Evolutionary conservation across 495 filamentous ascomycete genomes (phyloP), one percentile per base, ranked within the genome.

Genomic region (Recurvomyces mirabilis): DNA sequence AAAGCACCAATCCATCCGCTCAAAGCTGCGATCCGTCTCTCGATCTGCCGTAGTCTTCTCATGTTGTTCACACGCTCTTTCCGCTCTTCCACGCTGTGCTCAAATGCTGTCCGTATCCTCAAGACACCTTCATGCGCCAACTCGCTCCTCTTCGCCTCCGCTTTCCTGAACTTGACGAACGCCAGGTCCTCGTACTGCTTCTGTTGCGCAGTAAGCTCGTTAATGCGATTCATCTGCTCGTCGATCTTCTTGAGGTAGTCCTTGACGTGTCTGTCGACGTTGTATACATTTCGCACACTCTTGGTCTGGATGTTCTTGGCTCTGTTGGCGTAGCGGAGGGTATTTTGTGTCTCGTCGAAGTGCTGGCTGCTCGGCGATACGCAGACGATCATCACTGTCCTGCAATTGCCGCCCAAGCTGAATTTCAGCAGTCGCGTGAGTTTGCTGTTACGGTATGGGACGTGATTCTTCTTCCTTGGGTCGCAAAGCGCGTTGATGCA

Each of bases 221-320:
- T 93, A 57, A 95, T 95, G 55, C 93, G 62, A 11, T 75, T 79
- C 72, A 89, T 84, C 60, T 95, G 88, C 67, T 94, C 87, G 57
- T 94, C 87, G 68, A 93, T 95, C 72, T 95, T 95, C 66, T 93
- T 85, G 57, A 95, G 61, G 66, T 89, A 95, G 61, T 95, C 88
- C 67, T 96, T 99, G 38, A 99, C 91, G 66, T 99, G 91, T 39
- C 91, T 81, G 59, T 99, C 96, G 52, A 99, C 93, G 57, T 99
- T 99, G 69, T 91, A 96, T 1, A 95, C 93, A 59, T 99, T 99
- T 52, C 87, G 75, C 15, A 91, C 95, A 29, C 94, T 85, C 69
- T 99, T 99, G 17, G 91, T 99, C 68, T 99, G 93, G 58, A 99
- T 99, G 59, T 99, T 99, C 73, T 99, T 99, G 18, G 91, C 91